A percentile compares a stretch with the other conserved stretches of the same genome.
Evolutionary conservation across 2,329 filamentous ascomycete genomes (phyloP).

Genomic region (Lecanicillium sp.): DNA sequence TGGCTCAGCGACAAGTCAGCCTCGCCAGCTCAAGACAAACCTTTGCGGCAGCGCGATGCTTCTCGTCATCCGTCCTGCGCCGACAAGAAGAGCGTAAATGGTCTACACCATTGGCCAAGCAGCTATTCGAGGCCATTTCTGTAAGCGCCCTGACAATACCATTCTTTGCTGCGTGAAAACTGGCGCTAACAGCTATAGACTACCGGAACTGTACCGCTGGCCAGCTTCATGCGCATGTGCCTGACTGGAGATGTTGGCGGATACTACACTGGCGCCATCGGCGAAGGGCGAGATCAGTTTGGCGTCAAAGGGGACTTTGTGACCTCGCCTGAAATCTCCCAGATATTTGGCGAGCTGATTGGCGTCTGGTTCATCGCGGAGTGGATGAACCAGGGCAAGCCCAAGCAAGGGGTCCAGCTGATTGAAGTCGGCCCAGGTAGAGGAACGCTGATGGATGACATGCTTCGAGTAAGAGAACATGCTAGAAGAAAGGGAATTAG

Average conservation of each 20-base stretch:
- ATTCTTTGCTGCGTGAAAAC: neutral
- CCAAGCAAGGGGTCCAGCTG: constrained; percentile 69
- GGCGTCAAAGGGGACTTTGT: constrained; percentile 93
- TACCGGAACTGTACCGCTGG: constrained; percentile 86
- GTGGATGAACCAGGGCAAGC: constrained; percentile 87
- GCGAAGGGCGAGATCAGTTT: constrained; percentile 73
- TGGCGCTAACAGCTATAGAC: constrained; percentile 34
- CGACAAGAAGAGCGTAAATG: constrained; percentile 54
- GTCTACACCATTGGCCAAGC: constrained; percentile 89
- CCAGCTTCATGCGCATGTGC: constrained; percentile 97
- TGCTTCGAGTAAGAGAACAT: constrained; percentile 63
- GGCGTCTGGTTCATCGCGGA: constrained; percentile 94
- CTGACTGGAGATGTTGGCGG: constrained; percentile 84
- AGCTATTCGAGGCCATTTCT: constrained; percentile 78
- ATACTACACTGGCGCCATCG: constrained; percentile 79
- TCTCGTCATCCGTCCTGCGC: constrained; percentile 20
- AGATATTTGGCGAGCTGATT: constrained; percentile 90
- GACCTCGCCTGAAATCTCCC: constrained; percentile 94
- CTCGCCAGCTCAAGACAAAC: neutral
- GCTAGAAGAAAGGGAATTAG: neutral
- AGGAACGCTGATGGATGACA: constrained; percentile 95
- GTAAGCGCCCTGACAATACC: constrained; percentile 38
- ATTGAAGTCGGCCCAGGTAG: constrained; percentile 92
- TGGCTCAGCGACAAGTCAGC: neutral
- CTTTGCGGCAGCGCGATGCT: constrained; percentile 14